These are phyloP conservation scores for Phaeolepiota aurea DNA, from an alignment of 768 basidiomycete genomes.

Conservation along the genomic window DNA sequence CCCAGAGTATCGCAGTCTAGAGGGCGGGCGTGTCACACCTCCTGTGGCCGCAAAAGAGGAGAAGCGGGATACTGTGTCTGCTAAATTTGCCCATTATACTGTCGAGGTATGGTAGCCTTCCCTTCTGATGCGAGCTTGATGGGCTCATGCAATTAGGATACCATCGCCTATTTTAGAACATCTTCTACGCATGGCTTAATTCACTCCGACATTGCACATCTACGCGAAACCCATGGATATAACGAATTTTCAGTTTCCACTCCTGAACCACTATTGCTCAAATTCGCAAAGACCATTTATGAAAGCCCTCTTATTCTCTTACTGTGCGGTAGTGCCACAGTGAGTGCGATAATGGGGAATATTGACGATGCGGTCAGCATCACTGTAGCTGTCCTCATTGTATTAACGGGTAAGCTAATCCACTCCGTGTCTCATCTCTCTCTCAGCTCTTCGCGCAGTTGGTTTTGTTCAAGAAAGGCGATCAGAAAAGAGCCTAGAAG, in stretches of 20 bases:
- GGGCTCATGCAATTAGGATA: conserved; percentile 54
- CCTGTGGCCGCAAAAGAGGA: conserved; percentile 19
- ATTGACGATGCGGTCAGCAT: conserved; percentile 93
- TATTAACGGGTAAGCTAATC: conserved; percentile 79
- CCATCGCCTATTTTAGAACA: conserved; percentile 62
- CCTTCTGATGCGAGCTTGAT: conserved; percentile 5
- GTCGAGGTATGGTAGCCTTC: conserved; percentile 40
- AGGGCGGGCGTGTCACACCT: conserved; percentile 29
- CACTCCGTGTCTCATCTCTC: too few species aligned
- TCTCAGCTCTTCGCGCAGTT: conserved; percentile 50
- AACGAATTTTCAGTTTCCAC: conserved; percentile 89
- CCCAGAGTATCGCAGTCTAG: conserved; percentile 21
- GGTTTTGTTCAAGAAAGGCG: conserved; percentile 94
- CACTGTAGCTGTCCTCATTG: conserved; percentile 84
- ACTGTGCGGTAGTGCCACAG: conserved; percentile 80
- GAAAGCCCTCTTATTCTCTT: conserved; percentile 90
- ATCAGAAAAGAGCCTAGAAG: conserved; percentile 91
- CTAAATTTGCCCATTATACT: conserved; percentile 58
- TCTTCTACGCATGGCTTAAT: conserved; percentile 56
- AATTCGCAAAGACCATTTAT: conserved; percentile 93
- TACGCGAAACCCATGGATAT: conserved; percentile 70
- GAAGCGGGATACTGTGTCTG: conserved; percentile 50
- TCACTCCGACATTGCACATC: conserved; percentile 47
- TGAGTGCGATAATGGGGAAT: conserved; percentile 93
- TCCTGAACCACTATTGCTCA: conserved; percentile 73